These are phyloP conservation scores for Helianthus annuus DNA, from an alignment of 129 eudicot species.

Conservation along the genomic window HanXRQr2.0-SUNRISE NC_035438.2:34367873-34368372, in stretches of 20 bases:
- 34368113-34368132: background rate
- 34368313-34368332: background rate
- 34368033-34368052: constrained; percentile 16
- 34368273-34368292: constrained; percentile 23
- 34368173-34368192: constrained; percentile 91
- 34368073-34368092: background rate
- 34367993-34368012: background rate
- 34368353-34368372: background rate
- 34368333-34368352: constrained; percentile 12
- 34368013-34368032: background rate
- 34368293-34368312: constrained; percentile 39
- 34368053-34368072: constrained; percentile 5
- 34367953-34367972: background rate
- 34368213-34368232: constrained; percentile 85
- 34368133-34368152: constrained; percentile 52
- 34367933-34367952: background rate
- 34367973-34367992: background rate
- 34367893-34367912: background rate
- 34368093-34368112: background rate
- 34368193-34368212: constrained; percentile 81
- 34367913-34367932: background rate
- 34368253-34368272: constrained; percentile 94
- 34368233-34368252: constrained; percentile 80
- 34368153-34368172: constrained; percentile 93
- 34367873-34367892: background rate